Evolutionary conservation across 176 grass and related monocot genomes (phyloP).

Genomic region (Melocanna baccifera): DNA sequence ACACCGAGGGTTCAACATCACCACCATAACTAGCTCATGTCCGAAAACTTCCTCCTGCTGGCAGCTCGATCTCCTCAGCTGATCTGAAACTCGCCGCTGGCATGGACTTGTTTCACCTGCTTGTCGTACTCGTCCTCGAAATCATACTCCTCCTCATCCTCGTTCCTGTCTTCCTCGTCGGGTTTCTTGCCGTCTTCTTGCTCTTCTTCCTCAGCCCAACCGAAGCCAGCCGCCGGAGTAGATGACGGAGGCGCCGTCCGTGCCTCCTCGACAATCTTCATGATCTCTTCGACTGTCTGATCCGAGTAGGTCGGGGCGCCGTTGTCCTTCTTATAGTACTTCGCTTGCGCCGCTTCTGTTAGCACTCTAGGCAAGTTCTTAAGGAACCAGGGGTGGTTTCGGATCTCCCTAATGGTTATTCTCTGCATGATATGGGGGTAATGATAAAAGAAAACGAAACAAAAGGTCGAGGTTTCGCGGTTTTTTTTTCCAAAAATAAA

Average conservation of each 20-base stretch:
- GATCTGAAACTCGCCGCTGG: constrained; percentile 63
- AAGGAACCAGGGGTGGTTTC: constrained; percentile 96
- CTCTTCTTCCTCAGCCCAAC: constrained; percentile 70
- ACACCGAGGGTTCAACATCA: constrained; percentile 9
- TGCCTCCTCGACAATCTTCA: constrained; percentile 77
- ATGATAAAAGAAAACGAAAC: background rate
- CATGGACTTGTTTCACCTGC: constrained; percentile 89
- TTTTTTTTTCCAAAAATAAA: background rate
- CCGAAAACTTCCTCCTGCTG: constrained; percentile 3
- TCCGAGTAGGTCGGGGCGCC: constrained; percentile 61
- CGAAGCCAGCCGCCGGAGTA: constrained; percentile 63
- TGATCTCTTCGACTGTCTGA: constrained; percentile 83
- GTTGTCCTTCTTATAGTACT: constrained; percentile 91
- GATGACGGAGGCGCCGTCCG: constrained; percentile 46
- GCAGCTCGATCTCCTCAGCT: constrained; percentile 30
- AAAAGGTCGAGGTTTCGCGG: background rate
- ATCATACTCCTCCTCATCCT: constrained; percentile 49
- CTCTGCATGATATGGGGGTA: constrained; percentile 46
- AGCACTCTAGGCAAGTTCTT: constrained; percentile 96
- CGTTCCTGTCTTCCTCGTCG: constrained; percentile 31
- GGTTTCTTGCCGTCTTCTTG: constrained; percentile 59
- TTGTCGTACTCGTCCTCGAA: constrained; percentile 84
- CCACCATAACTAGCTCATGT: constrained; percentile 27
- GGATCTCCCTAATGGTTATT: constrained; percentile 94
- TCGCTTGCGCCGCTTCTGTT: constrained; percentile 66